Evolutionary conservation across 768 basidiomycete species (phyloP).

Genomic region (Kwoniella heveanensis): DNA sequence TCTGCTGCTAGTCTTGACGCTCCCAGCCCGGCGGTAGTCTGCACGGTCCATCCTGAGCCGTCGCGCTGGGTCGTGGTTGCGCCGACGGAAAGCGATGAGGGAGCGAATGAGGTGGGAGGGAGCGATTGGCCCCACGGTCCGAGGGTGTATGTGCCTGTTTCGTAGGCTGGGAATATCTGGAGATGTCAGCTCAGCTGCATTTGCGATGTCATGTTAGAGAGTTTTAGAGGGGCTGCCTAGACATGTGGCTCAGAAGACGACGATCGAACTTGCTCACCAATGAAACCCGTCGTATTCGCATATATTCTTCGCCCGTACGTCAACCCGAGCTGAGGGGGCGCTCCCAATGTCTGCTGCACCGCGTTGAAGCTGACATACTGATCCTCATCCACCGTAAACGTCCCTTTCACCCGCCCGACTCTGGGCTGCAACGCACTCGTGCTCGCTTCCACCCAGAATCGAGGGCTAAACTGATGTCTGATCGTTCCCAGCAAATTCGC

Average conservation of each 20-base stretch:
- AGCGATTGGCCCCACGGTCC: constrained; percentile 53
- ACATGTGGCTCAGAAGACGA: too few relatives aligned
- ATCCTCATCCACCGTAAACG: constrained; percentile 49
- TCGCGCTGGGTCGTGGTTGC: constrained; percentile 41
- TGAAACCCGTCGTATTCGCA: constrained; percentile 54
- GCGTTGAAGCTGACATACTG: constrained; percentile 48
- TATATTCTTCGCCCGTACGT: constrained; percentile 54
- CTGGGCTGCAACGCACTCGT: constrained; percentile 45
- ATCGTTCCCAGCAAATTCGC: constrained; percentile 69
- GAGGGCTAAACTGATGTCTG: constrained; percentile 74
- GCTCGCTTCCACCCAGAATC: constrained; percentile 59
- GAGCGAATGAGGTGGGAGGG: constrained; percentile 24
- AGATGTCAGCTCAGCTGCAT: background rate
- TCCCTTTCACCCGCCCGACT: constrained; percentile 44
- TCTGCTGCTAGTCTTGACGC: constrained; percentile 45
- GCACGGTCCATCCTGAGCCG: constrained; percentile 53
- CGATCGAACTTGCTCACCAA: constrained; percentile 48
- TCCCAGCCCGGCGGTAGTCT: constrained; percentile 45
- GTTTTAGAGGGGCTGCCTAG: too few relatives aligned
- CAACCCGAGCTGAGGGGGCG: constrained; percentile 54
- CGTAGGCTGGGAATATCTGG: constrained; percentile 26
- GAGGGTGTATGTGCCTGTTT: constrained; percentile 53
- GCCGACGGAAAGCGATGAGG: constrained; percentile 52
- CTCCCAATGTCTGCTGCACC: constrained; percentile 42
- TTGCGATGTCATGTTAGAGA: too few relatives aligned